Evolutionary conservation across 2,329 filamentous ascomycete species (phyloP).

Genomic region (Botryosphaeria dothidea): DNA sequence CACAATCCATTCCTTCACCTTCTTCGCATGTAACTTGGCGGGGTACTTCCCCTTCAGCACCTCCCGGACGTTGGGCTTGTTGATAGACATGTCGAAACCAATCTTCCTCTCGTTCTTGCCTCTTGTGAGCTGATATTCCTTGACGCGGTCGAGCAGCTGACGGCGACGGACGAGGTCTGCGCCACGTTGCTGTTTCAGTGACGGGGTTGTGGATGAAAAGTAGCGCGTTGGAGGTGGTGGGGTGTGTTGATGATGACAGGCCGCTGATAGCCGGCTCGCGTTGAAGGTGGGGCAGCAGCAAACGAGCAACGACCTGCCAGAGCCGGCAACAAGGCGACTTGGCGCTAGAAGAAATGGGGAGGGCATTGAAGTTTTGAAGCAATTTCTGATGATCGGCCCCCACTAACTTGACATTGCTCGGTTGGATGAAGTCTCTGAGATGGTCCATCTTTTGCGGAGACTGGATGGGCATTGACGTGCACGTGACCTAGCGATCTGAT

Average conservation of each 20-base stretch:
- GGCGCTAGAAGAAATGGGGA: background rate
- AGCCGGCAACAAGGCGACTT: background rate
- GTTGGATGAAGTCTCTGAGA: background rate
- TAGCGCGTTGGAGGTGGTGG: background rate
- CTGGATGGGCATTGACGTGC: background rate
- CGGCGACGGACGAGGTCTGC: conserved; percentile 4
- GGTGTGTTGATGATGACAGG: background rate
- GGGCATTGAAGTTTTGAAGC: background rate
- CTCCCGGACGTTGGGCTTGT: conserved; percentile 17
- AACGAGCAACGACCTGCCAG: background rate
- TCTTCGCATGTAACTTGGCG: conserved; percentile 81
- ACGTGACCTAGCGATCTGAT: background rate
- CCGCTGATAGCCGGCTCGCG: conserved; percentile 4
- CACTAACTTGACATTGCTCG: background rate
- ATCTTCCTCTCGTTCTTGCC: background rate
- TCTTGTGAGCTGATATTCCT: conserved; percentile 3
- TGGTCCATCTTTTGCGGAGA: background rate
- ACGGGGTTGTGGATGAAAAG: background rate
- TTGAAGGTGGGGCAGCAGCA: background rate
- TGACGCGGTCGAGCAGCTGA: conserved; percentile 2
- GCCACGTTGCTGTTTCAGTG: background rate
- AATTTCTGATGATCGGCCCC: background rate
- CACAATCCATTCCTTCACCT: conserved; percentile 78
- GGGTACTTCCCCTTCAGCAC: conserved; percentile 66
- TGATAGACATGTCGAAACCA: conserved; percentile 11